phyloP scores from a whole-genome alignment of 2,329 filamentous ascomycete genomes.

The Phoma sp. region DNA sequence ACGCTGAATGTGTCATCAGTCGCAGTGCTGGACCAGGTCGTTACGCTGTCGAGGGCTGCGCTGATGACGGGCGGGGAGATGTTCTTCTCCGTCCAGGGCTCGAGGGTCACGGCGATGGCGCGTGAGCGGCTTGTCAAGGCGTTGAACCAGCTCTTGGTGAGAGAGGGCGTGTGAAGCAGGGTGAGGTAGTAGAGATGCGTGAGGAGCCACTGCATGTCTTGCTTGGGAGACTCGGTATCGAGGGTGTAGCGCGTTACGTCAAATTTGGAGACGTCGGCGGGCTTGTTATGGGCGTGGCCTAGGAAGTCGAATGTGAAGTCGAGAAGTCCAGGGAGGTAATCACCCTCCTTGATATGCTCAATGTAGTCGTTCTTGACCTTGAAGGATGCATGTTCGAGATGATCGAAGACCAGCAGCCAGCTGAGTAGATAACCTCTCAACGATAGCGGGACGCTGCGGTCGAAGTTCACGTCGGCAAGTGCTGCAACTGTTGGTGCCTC shows the following conservation, averaged over 20 bases:
- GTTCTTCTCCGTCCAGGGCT: constrained; percentile 79
- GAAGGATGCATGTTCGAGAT: constrained; percentile 77
- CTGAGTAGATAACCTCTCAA: constrained; percentile 83
- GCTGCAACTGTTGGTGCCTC: constrained; percentile 75
- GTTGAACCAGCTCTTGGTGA: constrained; percentile 81
- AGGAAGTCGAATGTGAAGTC: constrained; percentile 85
- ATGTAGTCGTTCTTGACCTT: constrained; percentile 83
- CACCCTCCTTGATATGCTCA: constrained; percentile 76
- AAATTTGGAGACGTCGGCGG: constrained; percentile 73
- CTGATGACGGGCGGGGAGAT: constrained; percentile 75
- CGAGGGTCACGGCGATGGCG: constrained; percentile 79
- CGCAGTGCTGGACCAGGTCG: constrained; percentile 62
- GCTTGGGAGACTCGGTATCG: constrained; percentile 66
- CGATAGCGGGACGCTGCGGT: constrained; percentile 68
- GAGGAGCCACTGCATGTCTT: constrained; percentile 81
- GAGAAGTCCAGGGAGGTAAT: constrained; percentile 71
- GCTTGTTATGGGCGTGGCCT: constrained; percentile 74
- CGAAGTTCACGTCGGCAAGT: constrained; percentile 69
- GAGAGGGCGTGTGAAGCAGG: constrained; percentile 75
- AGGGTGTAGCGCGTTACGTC: constrained; percentile 70
- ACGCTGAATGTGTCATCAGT: constrained; percentile 63
- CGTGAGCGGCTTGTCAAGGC: constrained; percentile 73
- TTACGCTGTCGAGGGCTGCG: constrained; percentile 70
- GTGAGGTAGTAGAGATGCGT: constrained; percentile 85
- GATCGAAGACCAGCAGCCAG: constrained; percentile 89